These are phyloP conservation scores for Pestalotiopsis sp. DNA, from an alignment of 2,329 filamentous ascomycete genomes.

Conservation along the genomic window DNA sequence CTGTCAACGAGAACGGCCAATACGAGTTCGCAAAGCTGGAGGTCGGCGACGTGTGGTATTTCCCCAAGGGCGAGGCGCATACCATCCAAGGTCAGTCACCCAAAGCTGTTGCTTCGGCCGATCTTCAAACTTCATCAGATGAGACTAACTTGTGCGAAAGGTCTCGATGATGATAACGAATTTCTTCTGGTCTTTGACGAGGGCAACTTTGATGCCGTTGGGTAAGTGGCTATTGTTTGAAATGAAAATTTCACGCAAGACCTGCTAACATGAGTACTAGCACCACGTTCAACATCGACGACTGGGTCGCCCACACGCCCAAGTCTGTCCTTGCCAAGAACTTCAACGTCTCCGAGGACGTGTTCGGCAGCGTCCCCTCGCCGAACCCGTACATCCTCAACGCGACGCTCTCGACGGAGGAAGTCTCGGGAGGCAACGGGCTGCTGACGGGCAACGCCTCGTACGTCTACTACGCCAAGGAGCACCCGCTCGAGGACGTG, in stretches of 20 bases:
- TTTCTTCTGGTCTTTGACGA: conserved; percentile 69
- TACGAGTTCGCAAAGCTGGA: conserved; percentile 56
- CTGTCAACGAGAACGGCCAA: conserved; percentile 62
- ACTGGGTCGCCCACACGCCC: conserved; percentile 70
- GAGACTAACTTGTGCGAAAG: not conserved
- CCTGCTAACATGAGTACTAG: conserved; percentile 30
- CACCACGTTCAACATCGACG: conserved; percentile 72
- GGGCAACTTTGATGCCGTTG: conserved; percentile 64
- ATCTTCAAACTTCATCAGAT: no score
- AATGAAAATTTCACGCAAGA: not conserved
- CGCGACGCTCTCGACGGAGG: conserved; percentile 49
- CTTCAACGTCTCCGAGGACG: conserved; percentile 61
- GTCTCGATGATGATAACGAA: conserved; percentile 65
- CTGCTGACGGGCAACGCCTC: conserved; percentile 58
- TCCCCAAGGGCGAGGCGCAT: conserved; percentile 60
- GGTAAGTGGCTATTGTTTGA: conserved; percentile 36
- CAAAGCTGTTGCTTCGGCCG: no score
- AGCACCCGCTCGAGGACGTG: conserved; percentile 57
- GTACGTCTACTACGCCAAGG: conserved; percentile 61
- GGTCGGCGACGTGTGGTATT: conserved; percentile 65
- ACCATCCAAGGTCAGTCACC: conserved; percentile 56
- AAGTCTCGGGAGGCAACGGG: conserved; percentile 47
- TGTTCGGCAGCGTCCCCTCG: conserved; percentile 60
- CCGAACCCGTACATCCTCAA: conserved; percentile 65
- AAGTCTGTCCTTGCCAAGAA: conserved; percentile 67